These are phyloP conservation scores for Plasmodium berghei DNA, from an alignment of 169 alveolate species.

Conservation along the genomic window DNA sequence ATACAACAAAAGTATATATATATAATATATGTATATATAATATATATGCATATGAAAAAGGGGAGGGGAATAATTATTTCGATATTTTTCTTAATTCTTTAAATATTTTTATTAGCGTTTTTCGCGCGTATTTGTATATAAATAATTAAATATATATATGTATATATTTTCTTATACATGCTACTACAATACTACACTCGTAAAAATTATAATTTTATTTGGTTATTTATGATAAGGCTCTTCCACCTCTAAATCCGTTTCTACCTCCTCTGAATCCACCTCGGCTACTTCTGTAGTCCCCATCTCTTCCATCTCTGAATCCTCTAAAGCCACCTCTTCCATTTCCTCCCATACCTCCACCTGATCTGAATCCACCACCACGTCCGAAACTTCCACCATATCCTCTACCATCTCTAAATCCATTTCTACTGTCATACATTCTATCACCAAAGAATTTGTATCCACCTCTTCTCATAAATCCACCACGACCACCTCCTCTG, in stretches of 20 bases:
- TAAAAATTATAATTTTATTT: not conserved
- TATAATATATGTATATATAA: no score
- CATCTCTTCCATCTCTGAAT: constrained; percentile 75
- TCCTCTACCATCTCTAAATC: constrained; percentile 76
- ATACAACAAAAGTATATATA: no score
- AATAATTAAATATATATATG: not conserved
- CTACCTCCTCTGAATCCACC: constrained; percentile 78
- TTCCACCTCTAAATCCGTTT: constrained; percentile 74
- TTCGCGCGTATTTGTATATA: no score
- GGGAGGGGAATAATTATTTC: no score
- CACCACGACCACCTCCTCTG: constrained; percentile 78
- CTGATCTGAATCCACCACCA: constrained; percentile 62
- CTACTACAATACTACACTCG: not conserved
- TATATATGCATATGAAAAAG: no score
- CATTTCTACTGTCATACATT: constrained; percentile 70
- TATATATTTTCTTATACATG: not conserved
- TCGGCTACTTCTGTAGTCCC: constrained; percentile 74
- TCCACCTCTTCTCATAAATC: constrained; percentile 59
- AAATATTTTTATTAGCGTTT: no score
- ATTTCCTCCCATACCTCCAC: constrained; percentile 62
- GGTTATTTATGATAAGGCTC: constrained; percentile 34
- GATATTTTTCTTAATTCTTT: no score
- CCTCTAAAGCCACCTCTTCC: constrained; percentile 81
- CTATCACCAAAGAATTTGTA: constrained; percentile 72
- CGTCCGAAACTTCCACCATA: constrained; percentile 72